Evolutionary conservation across 139 green algal genomes (phyloP).

Genomic region (Gonium pectorale): DNA sequence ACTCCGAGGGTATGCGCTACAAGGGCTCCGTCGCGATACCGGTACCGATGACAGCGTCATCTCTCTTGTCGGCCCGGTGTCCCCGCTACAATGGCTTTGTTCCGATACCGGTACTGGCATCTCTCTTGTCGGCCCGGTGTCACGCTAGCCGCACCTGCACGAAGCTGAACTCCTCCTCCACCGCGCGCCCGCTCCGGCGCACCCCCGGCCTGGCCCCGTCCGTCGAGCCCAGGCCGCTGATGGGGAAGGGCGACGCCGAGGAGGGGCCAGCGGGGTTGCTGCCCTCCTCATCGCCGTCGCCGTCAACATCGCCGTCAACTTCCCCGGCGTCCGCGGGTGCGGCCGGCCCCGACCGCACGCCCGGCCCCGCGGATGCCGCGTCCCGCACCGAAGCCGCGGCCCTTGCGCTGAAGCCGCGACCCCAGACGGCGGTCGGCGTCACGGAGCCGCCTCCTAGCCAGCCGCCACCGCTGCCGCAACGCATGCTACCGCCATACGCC

Average conservation of each 20-base stretch:
- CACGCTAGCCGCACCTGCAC: slow-evolving; percentile 1
- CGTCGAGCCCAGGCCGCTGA: too few relatives aligned
- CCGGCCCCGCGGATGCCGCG: too few relatives aligned
- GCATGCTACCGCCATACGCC: too few relatives aligned
- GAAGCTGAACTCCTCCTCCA: slow-evolving; percentile 3
- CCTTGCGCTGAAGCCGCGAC: too few relatives aligned
- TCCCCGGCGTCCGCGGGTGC: too few relatives aligned
- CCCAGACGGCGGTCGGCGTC: too few relatives aligned
- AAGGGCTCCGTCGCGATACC: background rate
- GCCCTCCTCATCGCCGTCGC: too few relatives aligned
- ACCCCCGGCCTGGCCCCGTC: background rate
- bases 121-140: background rate
- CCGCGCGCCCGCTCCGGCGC: background rate
- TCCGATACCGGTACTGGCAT: background rate
- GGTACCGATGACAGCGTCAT: background rate
- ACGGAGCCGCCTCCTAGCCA: too few relatives aligned
- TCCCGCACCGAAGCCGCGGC: too few relatives aligned
- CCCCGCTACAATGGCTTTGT: background rate
- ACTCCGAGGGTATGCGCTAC: background rate
- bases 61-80: background rate
- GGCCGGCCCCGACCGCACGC: too few relatives aligned
- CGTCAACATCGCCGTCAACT: too few relatives aligned
- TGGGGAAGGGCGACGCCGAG: background rate
- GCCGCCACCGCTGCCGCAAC: too few relatives aligned
- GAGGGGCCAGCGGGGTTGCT: background rate